Conservation (phyloP, 164 flowering plant genomes). For the Vitis labrusca region DNA sequence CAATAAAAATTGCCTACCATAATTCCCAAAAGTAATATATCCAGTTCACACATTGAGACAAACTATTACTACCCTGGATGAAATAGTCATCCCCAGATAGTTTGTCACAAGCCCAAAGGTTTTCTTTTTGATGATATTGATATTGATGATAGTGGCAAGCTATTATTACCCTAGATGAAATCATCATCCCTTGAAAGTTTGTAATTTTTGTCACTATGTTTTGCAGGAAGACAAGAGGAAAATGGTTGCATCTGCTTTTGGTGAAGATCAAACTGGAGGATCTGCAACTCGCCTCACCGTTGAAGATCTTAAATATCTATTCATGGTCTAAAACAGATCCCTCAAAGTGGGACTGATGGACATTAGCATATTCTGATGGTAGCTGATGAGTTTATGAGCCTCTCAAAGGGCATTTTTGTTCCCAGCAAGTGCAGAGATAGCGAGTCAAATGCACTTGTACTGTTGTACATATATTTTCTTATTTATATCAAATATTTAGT, state of each 20-base stretch:
- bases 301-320: slow-evolving; percentile 81
- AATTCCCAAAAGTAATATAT: too few relatives aligned
- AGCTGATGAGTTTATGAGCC: slow-evolving; percentile 3
- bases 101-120: too few relatives aligned
- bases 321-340: slow-evolving; percentile 40
- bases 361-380: slow-evolving; percentile 10
- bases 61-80: too few relatives aligned
- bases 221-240: slow-evolving; percentile 90
- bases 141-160: background rate
- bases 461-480: too few relatives aligned
- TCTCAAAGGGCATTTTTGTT: slow-evolving; percentile 10
- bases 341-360: background rate
- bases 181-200: background rate
- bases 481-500: too few relatives aligned
- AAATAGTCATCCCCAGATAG: too few relatives aligned
- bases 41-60: too few relatives aligned
- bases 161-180: background rate
- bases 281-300: slow-evolving; percentile 67
- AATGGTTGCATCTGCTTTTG: slow-evolving; percentile 98
- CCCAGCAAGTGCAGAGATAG: slow-evolving; percentile 8
- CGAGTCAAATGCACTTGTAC: slow-evolving; percentile 9
- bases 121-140: too few relatives aligned
- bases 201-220: background rate
- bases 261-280: slow-evolving; percentile 75
- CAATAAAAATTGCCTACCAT: too few relatives aligned